phyloP scores from a whole-genome alignment of 768 basidiomycete genomes.

The Rhodotorula graminis region DNA sequence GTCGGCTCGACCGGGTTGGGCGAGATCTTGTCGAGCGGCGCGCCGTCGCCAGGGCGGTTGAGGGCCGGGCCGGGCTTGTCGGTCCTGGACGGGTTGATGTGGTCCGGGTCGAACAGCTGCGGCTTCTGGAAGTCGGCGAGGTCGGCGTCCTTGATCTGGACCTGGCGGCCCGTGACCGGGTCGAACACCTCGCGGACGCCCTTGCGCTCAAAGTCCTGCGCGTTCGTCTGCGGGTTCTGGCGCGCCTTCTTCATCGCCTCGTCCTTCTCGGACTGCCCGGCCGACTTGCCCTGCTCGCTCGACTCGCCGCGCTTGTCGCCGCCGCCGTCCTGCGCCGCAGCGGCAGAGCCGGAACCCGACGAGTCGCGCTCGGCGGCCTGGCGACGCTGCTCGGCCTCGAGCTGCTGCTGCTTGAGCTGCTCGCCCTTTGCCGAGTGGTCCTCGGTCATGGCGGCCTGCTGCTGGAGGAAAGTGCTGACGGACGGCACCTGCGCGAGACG shows the following conservation, averaged over 20 bases:
- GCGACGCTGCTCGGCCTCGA: background rate
- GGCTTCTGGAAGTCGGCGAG: conserved; percentile 36
- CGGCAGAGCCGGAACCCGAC: too few relatives aligned
- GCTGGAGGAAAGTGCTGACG: conserved; percentile 5
- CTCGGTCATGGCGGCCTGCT: background rate
- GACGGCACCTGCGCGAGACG: conserved; percentile 27
- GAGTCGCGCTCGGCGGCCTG: background rate
- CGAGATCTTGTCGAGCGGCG: conserved; percentile 24
- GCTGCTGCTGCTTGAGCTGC: background rate
- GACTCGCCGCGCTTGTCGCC: background rate
- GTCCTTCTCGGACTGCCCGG: conserved; percentile 17
- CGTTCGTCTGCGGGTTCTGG: conserved; percentile 13
- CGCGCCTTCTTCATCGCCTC: conserved; percentile 33
- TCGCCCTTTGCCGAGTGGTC: conserved; percentile 10
- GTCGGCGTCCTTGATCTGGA: conserved; percentile 37
- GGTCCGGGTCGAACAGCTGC: conserved; percentile 1
- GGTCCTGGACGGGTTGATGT: conserved; percentile 22
- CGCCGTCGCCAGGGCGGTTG: conserved; percentile 6
- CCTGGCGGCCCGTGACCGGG: conserved; percentile 35
- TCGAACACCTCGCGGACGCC: conserved; percentile 36
- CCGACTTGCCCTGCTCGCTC: background rate
- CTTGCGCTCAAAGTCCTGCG: conserved; percentile 20
- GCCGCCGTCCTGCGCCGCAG: too few relatives aligned
- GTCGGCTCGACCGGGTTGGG: conserved; percentile 42
- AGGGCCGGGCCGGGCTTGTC: conserved; percentile 16